Conservation (phyloP, 2,329 filamentous ascomycete species). For the Cordyceps cateniannulata region DNA sequence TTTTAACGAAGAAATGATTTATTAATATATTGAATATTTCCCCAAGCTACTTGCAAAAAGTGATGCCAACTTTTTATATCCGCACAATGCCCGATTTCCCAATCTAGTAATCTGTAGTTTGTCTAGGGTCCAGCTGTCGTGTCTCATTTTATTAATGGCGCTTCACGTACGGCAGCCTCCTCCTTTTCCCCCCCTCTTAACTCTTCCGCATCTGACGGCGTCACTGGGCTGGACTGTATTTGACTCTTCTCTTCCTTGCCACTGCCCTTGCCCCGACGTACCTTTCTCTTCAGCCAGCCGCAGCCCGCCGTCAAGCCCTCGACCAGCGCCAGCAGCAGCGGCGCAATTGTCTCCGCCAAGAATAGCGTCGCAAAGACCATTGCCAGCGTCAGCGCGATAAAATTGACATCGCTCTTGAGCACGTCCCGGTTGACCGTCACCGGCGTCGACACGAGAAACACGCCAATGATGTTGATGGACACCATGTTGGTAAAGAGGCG, state of each 20-base stretch:
- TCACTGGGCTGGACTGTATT: too few species aligned
- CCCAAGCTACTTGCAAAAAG: too few species aligned
- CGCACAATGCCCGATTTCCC: background rate
- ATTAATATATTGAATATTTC: background rate
- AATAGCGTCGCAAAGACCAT: constrained; percentile 19
- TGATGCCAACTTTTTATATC: background rate
- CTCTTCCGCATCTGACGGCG: background rate
- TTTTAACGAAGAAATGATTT: background rate
- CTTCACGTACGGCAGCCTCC: background rate
- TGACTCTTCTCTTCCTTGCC: background rate
- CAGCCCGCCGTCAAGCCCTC: constrained; percentile 16
- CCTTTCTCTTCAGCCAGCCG: background rate
- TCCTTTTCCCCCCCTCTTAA: background rate
- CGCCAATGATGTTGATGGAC: constrained; percentile 17
- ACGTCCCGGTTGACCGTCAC: constrained; percentile 16
- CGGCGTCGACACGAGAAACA: constrained; percentile 17
- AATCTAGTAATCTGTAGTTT: background rate
- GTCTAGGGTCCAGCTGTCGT: background rate
- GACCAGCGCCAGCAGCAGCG: constrained; percentile 14
- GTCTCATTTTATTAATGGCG: background rate
- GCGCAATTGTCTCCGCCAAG: constrained; percentile 17
- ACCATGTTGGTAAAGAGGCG: constrained; percentile 19
- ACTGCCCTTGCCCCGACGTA: background rate
- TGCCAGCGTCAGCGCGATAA: constrained; percentile 16
- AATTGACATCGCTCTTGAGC: constrained; percentile 13